Conservation (phyloP, 2,329 filamentous ascomycete species). For the Pyrenophora teres region DNA sequence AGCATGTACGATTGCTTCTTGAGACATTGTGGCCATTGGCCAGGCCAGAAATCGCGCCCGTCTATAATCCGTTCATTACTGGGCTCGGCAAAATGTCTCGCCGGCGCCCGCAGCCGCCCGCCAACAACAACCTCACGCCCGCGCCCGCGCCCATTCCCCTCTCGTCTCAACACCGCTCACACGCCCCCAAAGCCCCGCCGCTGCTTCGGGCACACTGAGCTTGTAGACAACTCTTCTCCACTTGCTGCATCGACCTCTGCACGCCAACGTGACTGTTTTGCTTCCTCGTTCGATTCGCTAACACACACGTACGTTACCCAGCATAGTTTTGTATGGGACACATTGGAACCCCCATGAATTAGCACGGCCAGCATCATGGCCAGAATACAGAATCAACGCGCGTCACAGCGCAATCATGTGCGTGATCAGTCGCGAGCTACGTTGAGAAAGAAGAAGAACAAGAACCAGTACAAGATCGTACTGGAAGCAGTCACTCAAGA, state of each 20-base stretch:
- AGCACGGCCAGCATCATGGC: constrained; percentile 27
- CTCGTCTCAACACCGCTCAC: constrained; percentile 14
- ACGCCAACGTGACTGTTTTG: constrained; percentile 6
- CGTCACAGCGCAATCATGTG: constrained; percentile 20
- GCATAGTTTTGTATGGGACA: constrained; percentile 2
- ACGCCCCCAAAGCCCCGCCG: constrained; percentile 22
- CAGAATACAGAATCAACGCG: constrained; percentile 33
- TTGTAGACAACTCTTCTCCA: constrained; percentile 19
- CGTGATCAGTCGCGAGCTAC: constrained; percentile 31
- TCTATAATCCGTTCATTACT: constrained; percentile 3
- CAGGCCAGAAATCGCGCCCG: not conserved
- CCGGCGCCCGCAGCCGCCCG: constrained; percentile 10
- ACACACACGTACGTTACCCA: constrained; percentile 8
- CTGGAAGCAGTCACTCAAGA: constrained; percentile 62
- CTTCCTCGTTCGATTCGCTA: constrained; percentile 22
- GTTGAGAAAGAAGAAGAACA: constrained; percentile 36
- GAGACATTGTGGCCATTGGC: constrained; percentile 29
- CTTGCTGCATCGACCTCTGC: constrained; percentile 4
- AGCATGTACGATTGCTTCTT: constrained; percentile 60
- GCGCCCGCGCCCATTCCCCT: constrained; percentile 6
- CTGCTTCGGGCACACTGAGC: constrained; percentile 25
- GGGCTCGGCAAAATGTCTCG: constrained; percentile 19
- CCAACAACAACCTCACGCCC: constrained; percentile 3
- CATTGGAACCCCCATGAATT: constrained; percentile 19
- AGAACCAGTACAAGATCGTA: constrained; percentile 62